Conservation (phyloP, 257 asterid species). For the Solanum neorickii region DNA sequence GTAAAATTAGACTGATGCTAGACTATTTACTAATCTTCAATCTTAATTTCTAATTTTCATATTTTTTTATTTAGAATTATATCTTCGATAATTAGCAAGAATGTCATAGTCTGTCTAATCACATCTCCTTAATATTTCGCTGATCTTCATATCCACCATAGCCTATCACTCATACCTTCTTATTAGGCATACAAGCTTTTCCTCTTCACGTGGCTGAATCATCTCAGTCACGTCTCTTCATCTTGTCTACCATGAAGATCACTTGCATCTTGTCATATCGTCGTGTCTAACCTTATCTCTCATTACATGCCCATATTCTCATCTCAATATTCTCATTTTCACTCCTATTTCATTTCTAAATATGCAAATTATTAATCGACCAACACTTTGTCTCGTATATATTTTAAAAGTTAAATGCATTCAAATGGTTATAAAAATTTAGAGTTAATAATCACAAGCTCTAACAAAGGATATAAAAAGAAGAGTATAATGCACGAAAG, state of each 20-base stretch:
- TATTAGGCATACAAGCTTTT: background rate
- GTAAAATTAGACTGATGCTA: background rate
- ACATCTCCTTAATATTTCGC: background rate
- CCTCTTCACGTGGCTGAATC: background rate
- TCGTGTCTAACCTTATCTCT: background rate
- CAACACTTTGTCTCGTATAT: too few species aligned
- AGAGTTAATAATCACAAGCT: background rate
- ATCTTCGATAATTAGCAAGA: background rate
- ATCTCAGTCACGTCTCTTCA: background rate
- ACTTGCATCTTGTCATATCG: background rate
- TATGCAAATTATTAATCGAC: background rate
- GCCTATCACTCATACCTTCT: background rate
- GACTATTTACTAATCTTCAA: background rate
- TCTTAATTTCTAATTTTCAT: background rate
- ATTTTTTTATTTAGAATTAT: background rate
- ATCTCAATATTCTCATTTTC: background rate
- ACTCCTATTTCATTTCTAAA: background rate
- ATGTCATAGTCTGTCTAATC: background rate
- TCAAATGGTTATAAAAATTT: background rate
- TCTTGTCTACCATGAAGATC: background rate
- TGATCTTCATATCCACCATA: background rate
- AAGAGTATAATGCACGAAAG: background rate
- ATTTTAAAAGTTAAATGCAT: background rate
- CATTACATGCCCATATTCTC: background rate
- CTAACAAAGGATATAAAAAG: background rate